These are phyloP conservation scores for Gnaphalium uliginosum DNA, from an alignment of 129 eudicot genomes.

Conservation along the genomic window DNA sequence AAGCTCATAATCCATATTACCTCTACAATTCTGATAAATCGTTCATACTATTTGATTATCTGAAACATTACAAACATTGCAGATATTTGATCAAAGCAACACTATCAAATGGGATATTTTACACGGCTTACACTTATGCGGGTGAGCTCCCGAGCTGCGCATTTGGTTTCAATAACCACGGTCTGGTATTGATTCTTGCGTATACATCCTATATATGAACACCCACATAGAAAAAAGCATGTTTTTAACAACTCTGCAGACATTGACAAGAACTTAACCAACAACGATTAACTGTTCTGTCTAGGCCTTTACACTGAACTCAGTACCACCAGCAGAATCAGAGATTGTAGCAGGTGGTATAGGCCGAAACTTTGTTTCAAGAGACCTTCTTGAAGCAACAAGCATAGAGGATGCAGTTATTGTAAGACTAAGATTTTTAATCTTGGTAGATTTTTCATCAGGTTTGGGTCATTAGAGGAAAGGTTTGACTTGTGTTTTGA, in stretches of 20 bases:
- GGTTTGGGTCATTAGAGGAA: not conserved
- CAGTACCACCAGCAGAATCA: slow-evolving; percentile 75
- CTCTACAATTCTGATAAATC: not conserved
- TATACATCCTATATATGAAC: not conserved
- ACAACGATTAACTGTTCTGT: not conserved
- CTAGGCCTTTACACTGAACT: slow-evolving; percentile 91
- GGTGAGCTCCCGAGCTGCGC: slow-evolving; percentile 96
- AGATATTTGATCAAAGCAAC: slow-evolving; percentile 77
- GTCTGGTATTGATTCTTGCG: slow-evolving; percentile 55
- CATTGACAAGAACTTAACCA: slow-evolving; percentile 5
- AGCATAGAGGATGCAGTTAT: slow-evolving; percentile 70
- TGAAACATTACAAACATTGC: slow-evolving; percentile 29
- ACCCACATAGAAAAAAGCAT: not conserved
- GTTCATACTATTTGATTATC: not conserved
- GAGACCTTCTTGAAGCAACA: slow-evolving; percentile 90
- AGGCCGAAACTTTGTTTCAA: slow-evolving; percentile 82
- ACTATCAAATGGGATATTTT: slow-evolving; percentile 53
- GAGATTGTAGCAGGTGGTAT: slow-evolving; percentile 81
- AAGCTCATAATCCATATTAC: slow-evolving; percentile 12
- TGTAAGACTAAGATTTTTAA: slow-evolving; percentile 38
- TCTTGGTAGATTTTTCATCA: not conserved
- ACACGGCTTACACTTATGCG: slow-evolving; percentile 94
- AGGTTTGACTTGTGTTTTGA: slow-evolving; percentile 14
- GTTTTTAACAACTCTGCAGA: not conserved
- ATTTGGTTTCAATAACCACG: slow-evolving; percentile 80